Evolutionary conservation across 768 basidiomycete genomes (phyloP).

Genomic region (Leucocoprinus leucothites): DNA sequence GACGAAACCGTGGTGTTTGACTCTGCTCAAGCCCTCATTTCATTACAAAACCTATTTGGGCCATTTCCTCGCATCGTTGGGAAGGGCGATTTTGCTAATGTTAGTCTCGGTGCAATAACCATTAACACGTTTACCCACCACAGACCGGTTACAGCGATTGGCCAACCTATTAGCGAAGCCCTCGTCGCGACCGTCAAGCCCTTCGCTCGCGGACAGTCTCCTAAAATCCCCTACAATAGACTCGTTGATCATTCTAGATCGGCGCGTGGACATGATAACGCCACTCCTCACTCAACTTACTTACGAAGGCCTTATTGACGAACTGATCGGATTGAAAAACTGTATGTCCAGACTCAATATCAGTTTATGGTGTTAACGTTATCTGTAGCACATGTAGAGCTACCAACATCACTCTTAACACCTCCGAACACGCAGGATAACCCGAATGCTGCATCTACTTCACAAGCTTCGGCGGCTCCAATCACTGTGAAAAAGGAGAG

Average conservation of each 20-base stretch:
- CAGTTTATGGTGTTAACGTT: slow-evolving; percentile 11
- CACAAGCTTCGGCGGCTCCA: slow-evolving; percentile 38
- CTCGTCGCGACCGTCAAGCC: slow-evolving; percentile 34
- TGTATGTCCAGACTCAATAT: slow-evolving; percentile 47
- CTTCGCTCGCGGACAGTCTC: slow-evolving; percentile 35
- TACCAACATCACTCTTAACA: slow-evolving; percentile 68
- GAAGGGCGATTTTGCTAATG: slow-evolving; percentile 87
- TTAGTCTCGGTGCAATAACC: slow-evolving; percentile 26
- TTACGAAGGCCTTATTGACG: slow-evolving; percentile 94
- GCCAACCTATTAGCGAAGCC: slow-evolving; percentile 56
- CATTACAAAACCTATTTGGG: slow-evolving; percentile 83
- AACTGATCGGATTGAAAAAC: slow-evolving; percentile 85
- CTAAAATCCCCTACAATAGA: slow-evolving; percentile 67
- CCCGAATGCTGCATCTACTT: slow-evolving; percentile 33
- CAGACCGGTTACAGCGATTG: slow-evolving; percentile 53
- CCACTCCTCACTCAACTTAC: slow-evolving; percentile 94
- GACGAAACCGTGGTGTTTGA: slow-evolving; percentile 90
- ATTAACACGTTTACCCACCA: not conserved
- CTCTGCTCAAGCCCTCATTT: slow-evolving; percentile 81
- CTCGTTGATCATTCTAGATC: slow-evolving; percentile 84
- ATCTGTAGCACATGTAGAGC: slow-evolving; percentile 66
- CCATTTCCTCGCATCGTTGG: slow-evolving; percentile 88
- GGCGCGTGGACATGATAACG: slow-evolving; percentile 92
- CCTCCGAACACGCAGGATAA: slow-evolving; percentile 48
- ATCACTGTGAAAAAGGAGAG: slow-evolving; percentile 66